A percentile compares a stretch with the other conserved stretches of the same genome.
These are phyloP conservation scores for Syzygium aqueum DNA, from an alignment of 345 rosid genomes.

Conservation along the genomic window DNA sequence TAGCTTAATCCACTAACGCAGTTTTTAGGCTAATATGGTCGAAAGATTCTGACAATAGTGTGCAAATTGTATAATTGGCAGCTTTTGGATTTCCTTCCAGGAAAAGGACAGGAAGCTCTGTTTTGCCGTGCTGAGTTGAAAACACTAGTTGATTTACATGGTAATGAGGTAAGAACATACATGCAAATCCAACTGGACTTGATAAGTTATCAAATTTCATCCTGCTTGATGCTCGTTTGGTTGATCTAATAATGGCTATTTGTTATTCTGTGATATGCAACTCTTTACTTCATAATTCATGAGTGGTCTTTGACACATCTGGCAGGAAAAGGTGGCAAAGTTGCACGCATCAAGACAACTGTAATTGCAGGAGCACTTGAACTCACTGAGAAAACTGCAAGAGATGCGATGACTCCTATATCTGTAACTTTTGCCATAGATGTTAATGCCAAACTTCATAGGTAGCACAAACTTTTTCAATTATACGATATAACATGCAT, in stretches of 20 bases:
- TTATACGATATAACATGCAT: not conserved
- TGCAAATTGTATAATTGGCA: conserved; percentile 1
- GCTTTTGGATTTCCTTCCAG: conserved; percentile 40
- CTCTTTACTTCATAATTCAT: not conserved
- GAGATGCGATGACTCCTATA: conserved; percentile 54
- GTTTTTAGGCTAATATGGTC: not conserved
- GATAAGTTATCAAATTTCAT: not conserved
- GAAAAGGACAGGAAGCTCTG: conserved; percentile 42
- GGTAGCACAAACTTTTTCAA: conserved; percentile 9
- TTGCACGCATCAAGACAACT: conserved; percentile 52
- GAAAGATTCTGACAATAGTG: not conserved
- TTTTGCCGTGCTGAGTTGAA: conserved; percentile 60
- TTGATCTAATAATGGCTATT: not conserved
- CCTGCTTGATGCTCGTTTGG: not conserved
- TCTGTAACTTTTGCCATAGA: conserved; percentile 43
- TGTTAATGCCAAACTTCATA: conserved; percentile 45
- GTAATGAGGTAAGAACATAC: conserved; percentile 40
- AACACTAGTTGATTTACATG: conserved; percentile 54
- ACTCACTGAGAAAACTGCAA: conserved; percentile 44
- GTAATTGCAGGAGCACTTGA: conserved; percentile 56
- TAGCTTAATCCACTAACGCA: not conserved
- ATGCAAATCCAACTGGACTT: not conserved
- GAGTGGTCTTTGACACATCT: not conserved
- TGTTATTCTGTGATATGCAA: not conserved
- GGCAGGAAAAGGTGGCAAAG: conserved; percentile 71